Percentiles rank a stretch among this genome's conserved stretches.
Conservation (phyloP, 2,329 filamentous ascomycete genomes). For the Fusarium domesticum region DNA sequence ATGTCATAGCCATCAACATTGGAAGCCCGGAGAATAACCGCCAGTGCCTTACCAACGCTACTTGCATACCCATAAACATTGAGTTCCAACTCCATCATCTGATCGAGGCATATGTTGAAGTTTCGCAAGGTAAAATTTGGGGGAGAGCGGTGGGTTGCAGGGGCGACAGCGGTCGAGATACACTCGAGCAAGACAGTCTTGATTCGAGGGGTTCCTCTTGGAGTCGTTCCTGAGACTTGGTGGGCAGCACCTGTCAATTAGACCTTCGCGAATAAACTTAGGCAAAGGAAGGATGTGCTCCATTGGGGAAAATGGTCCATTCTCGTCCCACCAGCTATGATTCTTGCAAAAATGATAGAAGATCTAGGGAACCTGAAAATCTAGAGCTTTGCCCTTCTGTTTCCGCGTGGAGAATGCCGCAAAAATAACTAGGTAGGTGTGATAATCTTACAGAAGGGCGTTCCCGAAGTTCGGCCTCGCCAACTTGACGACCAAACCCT, state of each 20-base stretch:
- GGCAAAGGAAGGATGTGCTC: constrained; percentile 28
- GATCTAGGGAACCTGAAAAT: constrained; percentile 2
- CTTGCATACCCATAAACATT: constrained; percentile 8
- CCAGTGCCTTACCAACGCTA: constrained; percentile 21
- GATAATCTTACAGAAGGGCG: constrained; percentile 20
- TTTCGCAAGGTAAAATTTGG: constrained; percentile 23
- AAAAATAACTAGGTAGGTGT: constrained; percentile 16
- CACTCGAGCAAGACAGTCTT: constrained; percentile 20
- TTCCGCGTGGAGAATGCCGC: constrained; percentile 8
- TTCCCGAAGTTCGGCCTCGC: constrained; percentile 18
- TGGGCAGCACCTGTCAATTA: constrained; percentile 23
- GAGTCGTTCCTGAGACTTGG: neutral
- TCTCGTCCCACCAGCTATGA: constrained; percentile 2
- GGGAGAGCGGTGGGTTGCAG: constrained; percentile 2
- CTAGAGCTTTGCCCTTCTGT: fast-evolving
- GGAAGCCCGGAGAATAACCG: constrained; percentile 23
- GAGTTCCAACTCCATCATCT: constrained; percentile 14
- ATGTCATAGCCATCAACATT: constrained; percentile 21
- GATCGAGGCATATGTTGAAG: constrained; percentile 22
- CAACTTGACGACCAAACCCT: constrained; percentile 20
- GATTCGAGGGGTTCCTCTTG: constrained; percentile 7
- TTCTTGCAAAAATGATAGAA: neutral
- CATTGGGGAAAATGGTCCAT: constrained; percentile 1
- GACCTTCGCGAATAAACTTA: constrained; percentile 12
- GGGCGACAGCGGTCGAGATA: constrained; percentile 15